A percentile compares a stretch with the other conserved stretches of the same genome.
Conservation (phyloP, 2,329 filamentous ascomycete genomes). For the Hymenoscyphus albidus region DNA sequence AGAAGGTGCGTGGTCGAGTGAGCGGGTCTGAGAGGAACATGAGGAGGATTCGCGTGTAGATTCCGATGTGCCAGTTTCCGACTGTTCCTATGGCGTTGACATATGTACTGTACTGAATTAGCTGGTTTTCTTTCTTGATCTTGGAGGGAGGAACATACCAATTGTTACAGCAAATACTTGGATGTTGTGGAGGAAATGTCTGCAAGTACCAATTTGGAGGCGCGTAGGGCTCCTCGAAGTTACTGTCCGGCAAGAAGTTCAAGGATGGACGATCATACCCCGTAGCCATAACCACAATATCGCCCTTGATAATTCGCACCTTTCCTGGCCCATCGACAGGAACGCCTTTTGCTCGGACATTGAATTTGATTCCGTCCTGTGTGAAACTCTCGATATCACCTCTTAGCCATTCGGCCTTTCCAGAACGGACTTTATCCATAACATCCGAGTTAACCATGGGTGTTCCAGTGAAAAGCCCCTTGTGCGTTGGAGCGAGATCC, state of each 20-base stretch:
- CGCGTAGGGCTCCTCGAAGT: conserved; percentile 68
- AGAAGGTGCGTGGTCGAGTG: conserved; percentile 63
- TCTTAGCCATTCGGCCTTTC: conserved; percentile 73
- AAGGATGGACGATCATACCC: conserved; percentile 73
- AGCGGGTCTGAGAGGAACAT: conserved; percentile 83
- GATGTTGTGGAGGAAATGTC: conserved; percentile 72
- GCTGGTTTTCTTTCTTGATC: conserved; percentile 2
- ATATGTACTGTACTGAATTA: conserved; percentile 51
- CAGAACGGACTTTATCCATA: conserved; percentile 68
- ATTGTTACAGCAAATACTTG: conserved; percentile 75
- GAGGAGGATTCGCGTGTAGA: conserved; percentile 79
- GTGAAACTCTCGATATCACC: conserved; percentile 71
- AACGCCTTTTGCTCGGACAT: conserved; percentile 66
- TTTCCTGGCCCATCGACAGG: conserved; percentile 71
- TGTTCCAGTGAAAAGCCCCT: conserved; percentile 77
- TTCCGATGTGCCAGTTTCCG: conserved; percentile 85
- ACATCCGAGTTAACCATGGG: conserved; percentile 86
- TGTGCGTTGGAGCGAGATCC: conserved; percentile 65
- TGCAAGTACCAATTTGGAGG: conserved; percentile 89
- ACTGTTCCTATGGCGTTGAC: conserved; percentile 76
- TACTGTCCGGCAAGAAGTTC: conserved; percentile 68
- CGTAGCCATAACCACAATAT: conserved; percentile 79
- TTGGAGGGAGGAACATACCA: conserved; percentile 37
- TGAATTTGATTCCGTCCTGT: conserved; percentile 64
- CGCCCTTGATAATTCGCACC: conserved; percentile 62